phyloP scores from a whole-genome alignment of 208 protist species.

The Wallacemonas sp. region DNA sequence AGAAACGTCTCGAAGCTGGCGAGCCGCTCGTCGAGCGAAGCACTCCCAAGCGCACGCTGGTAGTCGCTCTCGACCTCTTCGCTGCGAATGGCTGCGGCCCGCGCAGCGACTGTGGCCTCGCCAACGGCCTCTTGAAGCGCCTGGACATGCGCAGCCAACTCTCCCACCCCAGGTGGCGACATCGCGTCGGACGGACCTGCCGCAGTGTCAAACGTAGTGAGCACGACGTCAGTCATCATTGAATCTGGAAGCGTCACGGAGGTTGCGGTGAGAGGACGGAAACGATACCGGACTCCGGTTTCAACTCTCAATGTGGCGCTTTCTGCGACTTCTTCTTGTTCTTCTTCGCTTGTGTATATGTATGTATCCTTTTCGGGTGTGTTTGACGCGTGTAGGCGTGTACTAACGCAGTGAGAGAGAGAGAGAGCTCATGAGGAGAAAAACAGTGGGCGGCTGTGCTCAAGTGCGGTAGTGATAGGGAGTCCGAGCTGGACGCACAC shows the following conservation, averaged over 20 bases:
- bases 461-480: no score
- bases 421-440: no score
- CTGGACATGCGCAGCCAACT: neutral
- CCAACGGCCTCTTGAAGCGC: constrained; percentile 16
- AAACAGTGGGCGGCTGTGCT: no score
- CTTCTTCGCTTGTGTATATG: neutral
- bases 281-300: no score
- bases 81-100: neutral
- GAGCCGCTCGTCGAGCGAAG: constrained; percentile 23
- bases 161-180: neutral
- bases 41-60: neutral
- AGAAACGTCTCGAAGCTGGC: constrained; percentile 42
- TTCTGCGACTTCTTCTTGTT: neutral
- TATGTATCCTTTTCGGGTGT: neutral
- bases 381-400: no score
- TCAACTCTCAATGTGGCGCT: no score
- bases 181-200: neutral
- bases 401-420: no score
- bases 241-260: neutral
- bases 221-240: neutral
- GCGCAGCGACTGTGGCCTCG: constrained; percentile 17
- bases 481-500: no score
- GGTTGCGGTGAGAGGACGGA: neutral
- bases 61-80: constrained; percentile 7
- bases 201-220: neutral